A percentile compares a stretch with the other conserved stretches of the same genome.
Conservation (phyloP, 1,284 basidiomycete genomes). For the Irpex sp. region DNA sequence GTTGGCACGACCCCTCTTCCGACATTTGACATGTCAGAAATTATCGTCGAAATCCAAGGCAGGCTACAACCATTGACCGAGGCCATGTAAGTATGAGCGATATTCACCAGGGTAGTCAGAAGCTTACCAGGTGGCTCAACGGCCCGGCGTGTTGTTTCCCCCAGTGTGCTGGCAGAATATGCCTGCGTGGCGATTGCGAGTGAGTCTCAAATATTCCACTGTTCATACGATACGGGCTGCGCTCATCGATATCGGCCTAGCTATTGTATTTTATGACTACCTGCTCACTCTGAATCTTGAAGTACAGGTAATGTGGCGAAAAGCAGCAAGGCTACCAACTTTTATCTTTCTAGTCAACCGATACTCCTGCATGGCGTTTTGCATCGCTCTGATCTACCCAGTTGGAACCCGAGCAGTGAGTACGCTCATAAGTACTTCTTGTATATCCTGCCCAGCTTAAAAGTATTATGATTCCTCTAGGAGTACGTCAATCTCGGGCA, state of each 20-base stretch:
- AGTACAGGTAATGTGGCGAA: constrained; percentile 4
- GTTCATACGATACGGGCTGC: neutral
- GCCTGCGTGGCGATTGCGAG: neutral
- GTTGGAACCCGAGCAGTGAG: neutral
- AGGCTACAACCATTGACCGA: neutral
- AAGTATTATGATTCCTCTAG: neutral
- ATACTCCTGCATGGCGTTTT: neutral
- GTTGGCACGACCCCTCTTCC: too few species aligned
- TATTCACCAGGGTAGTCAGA: neutral
- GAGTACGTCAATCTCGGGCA: neutral
- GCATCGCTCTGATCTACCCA: neutral
- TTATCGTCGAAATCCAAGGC: neutral
- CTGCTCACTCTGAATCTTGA: constrained; percentile 4
- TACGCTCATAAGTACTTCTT: neutral
- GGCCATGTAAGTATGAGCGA: neutral
- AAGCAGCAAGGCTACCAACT: neutral
- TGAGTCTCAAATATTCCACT: neutral
- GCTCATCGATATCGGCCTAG: neutral
- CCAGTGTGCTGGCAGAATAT: neutral
- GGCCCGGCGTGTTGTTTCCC: neutral
- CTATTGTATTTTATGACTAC: constrained; percentile 4
- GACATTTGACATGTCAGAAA: neutral
- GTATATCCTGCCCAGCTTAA: neutral
- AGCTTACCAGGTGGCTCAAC: too few species aligned
- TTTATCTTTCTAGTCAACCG: constrained; percentile 3